Evolutionary conservation across 345 rosid genomes (phyloP).

Genomic region (Mangifera indica): DNA sequence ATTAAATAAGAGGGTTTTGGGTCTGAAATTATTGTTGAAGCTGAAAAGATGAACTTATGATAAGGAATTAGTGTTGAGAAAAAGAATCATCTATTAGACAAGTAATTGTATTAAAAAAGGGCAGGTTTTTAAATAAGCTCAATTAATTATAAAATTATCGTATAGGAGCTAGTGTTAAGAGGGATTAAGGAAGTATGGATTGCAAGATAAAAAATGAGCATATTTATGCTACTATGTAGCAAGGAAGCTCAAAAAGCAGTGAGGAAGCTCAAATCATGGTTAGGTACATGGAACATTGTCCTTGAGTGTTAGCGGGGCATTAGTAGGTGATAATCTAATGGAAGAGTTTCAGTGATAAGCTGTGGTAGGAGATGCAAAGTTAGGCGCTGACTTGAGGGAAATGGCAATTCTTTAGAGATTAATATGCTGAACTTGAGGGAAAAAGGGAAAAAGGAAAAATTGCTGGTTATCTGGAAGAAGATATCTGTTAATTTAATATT

Average conservation of each 20-base stretch:
- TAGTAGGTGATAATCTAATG: neutral
- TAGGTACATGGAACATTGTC: neutral
- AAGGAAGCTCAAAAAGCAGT: neutral
- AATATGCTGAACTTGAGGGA: neutral
- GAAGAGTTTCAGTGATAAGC: neutral
- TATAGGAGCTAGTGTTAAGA: neutral
- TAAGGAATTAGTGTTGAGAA: neutral
- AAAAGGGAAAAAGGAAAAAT: too few species aligned
- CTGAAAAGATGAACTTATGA: too few species aligned
- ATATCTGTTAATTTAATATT: too few species aligned
- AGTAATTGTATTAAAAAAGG: neutral
- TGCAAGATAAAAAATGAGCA: neutral
- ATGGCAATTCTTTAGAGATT: neutral
- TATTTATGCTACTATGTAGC: neutral
- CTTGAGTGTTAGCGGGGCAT: neutral
- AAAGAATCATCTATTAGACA: neutral
- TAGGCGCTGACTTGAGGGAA: neutral
- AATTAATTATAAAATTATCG: neutral
- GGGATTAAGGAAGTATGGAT: neutral
- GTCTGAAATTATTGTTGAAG: too few species aligned
- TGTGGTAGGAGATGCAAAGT: neutral
- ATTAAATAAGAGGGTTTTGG: neutral
- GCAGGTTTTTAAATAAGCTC: neutral
- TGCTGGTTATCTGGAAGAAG: too few species aligned
- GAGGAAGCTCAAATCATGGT: neutral